Evolutionary conservation across 257 asterid species (phyloP).

Genomic region (Solanum dulcamara): DNA sequence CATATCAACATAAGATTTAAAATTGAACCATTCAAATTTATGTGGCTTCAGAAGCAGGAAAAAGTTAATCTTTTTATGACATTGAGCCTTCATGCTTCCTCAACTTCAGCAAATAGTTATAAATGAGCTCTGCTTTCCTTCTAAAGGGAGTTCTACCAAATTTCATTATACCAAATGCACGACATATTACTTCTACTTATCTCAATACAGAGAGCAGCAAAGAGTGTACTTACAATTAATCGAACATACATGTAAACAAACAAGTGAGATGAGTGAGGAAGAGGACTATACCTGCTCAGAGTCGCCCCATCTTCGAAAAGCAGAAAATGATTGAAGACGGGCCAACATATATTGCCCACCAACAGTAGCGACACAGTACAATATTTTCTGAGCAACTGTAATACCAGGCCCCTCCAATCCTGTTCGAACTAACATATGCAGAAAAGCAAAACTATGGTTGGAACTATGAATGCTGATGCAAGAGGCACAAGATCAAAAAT

Average conservation of each 20-base stretch:
- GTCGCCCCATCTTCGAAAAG: conserved; percentile 91
- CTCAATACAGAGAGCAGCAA: not conserved
- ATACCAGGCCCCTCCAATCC: conserved; percentile 24
- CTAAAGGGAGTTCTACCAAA: not conserved
- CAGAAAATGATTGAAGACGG: conserved; percentile 78
- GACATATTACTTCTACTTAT: not conserved
- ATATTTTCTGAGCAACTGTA: conserved; percentile 74
- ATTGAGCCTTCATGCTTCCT: not conserved
- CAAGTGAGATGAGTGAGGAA: not conserved
- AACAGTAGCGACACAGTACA: conserved; percentile 81
- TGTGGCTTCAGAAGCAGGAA: not conserved
- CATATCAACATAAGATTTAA: not conserved
- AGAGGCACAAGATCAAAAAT: not conserved
- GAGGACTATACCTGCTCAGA: conserved; percentile 60
- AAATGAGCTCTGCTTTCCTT: not conserved
- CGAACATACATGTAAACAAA: not conserved
- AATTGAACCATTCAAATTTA: not conserved
- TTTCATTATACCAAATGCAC: not conserved
- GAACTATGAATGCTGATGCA: not conserved
- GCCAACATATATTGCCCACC: conserved; percentile 94
- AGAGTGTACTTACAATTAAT: not conserved
- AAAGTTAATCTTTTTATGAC: not conserved
- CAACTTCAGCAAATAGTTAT: not conserved
- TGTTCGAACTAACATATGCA: not conserved
- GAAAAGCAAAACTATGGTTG: not conserved